Conservation (phyloP, 2,329 filamentous ascomycete genomes). For the Botrytis tulipae region DNA sequence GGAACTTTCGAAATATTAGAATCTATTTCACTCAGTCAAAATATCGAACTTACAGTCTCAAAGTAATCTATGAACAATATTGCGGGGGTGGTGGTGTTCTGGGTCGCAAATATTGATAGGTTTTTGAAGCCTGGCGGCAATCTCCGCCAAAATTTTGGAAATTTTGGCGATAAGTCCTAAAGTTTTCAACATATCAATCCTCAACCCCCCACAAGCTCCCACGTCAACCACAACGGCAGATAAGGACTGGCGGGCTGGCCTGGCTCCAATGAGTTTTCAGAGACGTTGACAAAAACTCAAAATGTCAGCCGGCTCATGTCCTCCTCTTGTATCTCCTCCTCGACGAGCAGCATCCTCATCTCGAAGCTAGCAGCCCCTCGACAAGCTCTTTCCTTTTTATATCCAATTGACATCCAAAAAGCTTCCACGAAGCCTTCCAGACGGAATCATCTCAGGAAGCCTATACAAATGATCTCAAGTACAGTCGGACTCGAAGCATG, state of each 20-base stretch:
- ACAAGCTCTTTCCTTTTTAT: conserved; percentile 37
- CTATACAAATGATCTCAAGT: conserved; percentile 22
- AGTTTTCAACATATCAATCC: conserved; percentile 18
- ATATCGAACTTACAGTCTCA: not conserved
- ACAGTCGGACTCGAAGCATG: conserved; percentile 36
- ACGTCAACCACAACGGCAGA: conserved; percentile 17
- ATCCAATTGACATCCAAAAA: conserved; percentile 28
- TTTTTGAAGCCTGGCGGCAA: conserved; percentile 17
- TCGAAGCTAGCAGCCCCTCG: conserved; percentile 45
- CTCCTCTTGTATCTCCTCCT: conserved; percentile 55
- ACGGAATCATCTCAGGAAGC: not conserved
- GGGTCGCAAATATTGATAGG: conserved; percentile 16
- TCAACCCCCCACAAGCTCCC: conserved; percentile 15
- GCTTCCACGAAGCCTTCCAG: conserved; percentile 18
- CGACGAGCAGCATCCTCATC: conserved; percentile 46
- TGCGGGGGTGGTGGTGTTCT: conserved; percentile 13
- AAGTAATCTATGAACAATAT: conserved; percentile 6
- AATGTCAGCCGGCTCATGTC: conserved; percentile 65
- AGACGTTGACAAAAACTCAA: conserved; percentile 43
- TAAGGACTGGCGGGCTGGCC: conserved; percentile 7
- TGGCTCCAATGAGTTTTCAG: conserved; percentile 30
- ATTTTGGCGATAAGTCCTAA: conserved; percentile 20
- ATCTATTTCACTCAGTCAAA: not conserved
- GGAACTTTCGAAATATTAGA: not conserved
- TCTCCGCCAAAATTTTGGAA: conserved; percentile 11